Percentiles rank a stretch among this genome's conserved stretches.
Evolutionary conservation across 2,329 filamentous ascomycete genomes (phyloP).

Genomic region (Ophiocordyceps sinensis): DNA sequence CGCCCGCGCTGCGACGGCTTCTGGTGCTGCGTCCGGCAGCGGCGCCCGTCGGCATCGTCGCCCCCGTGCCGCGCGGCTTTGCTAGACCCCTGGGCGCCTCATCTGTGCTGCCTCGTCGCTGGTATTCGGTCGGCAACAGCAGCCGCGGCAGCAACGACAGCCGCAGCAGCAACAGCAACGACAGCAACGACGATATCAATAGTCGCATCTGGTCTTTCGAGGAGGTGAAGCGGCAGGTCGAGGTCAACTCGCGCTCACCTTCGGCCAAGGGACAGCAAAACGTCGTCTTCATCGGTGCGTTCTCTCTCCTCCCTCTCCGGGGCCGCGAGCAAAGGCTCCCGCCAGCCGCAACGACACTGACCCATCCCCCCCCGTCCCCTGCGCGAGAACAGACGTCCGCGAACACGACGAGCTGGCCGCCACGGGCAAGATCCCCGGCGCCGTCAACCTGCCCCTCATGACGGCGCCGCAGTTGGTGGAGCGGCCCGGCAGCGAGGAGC

Average conservation of each 20-base stretch:
- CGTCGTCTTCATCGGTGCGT: slow-evolving; percentile 32
- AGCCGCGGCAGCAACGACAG: slow-evolving; percentile 10
- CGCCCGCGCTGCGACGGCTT: background rate
- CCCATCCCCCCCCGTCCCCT: background rate
- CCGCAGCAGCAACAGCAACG: slow-evolving; percentile 16
- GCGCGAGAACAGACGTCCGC: slow-evolving; percentile 44
- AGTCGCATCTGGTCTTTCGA: slow-evolving; percentile 32
- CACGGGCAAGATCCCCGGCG: slow-evolving; percentile 62
- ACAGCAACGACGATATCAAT: too few relatives aligned
- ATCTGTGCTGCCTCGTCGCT: slow-evolving; percentile 1
- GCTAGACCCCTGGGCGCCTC: background rate
- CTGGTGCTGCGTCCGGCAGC: background rate
- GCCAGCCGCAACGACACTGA: background rate
- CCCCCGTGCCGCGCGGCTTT: background rate
- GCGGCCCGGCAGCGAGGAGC: background rate
- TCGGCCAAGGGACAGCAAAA: slow-evolving; percentile 2
- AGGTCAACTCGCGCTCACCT: slow-evolving; percentile 1
- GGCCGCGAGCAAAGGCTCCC: too few relatives aligned
- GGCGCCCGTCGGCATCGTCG: background rate
- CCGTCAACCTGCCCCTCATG: slow-evolving; percentile 69
- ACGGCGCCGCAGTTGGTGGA: slow-evolving; percentile 50
- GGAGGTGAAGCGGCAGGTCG: slow-evolving; percentile 27
- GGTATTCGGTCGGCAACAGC: slow-evolving; percentile 11
- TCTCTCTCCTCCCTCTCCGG: too few relatives aligned
- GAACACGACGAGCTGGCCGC: slow-evolving; percentile 52